phyloP scores from a whole-genome alignment of 2,329 filamentous ascomycete species.

The Botrytis aclada region DNA sequence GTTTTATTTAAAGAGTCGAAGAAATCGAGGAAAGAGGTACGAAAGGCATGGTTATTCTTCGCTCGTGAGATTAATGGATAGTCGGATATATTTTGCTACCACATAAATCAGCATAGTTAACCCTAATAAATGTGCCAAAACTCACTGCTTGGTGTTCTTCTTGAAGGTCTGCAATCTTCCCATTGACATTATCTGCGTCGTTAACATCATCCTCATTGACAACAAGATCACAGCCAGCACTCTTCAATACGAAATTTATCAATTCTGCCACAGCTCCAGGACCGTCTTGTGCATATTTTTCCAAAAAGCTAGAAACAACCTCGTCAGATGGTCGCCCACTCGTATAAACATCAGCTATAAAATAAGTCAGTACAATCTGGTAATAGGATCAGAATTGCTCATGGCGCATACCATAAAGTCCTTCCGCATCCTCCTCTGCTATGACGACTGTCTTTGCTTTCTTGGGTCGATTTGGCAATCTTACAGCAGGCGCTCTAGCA shows the following conservation, averaged over 20 bases:
- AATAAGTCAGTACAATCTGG: constrained; percentile 29
- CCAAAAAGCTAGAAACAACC: constrained; percentile 59
- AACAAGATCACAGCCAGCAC: constrained; percentile 76
- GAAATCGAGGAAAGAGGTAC: constrained; percentile 73
- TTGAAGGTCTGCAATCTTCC: constrained; percentile 79
- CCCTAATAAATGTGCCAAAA: constrained; percentile 18
- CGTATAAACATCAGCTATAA: constrained; percentile 59
- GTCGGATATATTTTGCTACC: constrained; percentile 72
- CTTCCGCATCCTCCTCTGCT: constrained; percentile 38
- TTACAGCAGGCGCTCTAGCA: constrained; percentile 52
- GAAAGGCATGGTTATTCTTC: constrained; percentile 74
- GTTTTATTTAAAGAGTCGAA: constrained; percentile 73
- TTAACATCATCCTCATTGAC: constrained; percentile 80
- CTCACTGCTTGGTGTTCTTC: constrained; percentile 77
- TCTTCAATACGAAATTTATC: constrained; percentile 64
- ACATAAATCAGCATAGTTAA: constrained; percentile 15
- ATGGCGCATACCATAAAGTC: constrained; percentile 34
- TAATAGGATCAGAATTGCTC: neutral
- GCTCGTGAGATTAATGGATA: constrained; percentile 87
- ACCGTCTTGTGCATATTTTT: constrained; percentile 54
- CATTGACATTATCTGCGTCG: constrained; percentile 82
- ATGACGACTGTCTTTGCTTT: constrained; percentile 45
- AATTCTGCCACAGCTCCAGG: constrained; percentile 57
- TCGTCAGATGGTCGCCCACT: constrained; percentile 55
- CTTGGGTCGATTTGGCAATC: constrained; percentile 35